Conservation (phyloP, 768 basidiomycete species). For the Mycena chlorophos region DNA sequence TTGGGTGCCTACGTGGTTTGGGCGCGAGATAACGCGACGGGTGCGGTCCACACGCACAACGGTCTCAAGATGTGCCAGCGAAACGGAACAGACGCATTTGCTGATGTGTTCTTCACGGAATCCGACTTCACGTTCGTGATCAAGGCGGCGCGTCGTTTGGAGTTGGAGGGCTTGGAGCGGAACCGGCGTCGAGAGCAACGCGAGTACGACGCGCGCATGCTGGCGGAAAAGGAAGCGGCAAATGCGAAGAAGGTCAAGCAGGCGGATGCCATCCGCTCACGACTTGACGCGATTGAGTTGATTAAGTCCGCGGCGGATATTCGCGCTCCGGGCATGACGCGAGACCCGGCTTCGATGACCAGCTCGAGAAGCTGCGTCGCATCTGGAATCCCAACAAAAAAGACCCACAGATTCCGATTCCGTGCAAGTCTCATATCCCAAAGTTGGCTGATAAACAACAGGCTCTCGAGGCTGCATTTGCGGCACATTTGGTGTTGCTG, state of each 20-base stretch:
- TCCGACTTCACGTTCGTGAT: slow-evolving; percentile 7
- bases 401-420: slow-evolving; percentile 1
- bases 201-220: slow-evolving; percentile 1
- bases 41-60: slow-evolving; percentile 6
- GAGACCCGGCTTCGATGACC: slow-evolving; percentile 5
- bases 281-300: slow-evolving; percentile 2
- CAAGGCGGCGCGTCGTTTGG: slow-evolving; percentile 1
- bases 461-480: slow-evolving; percentile 1
- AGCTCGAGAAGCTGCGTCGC: slow-evolving; percentile 8
- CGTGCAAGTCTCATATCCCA: not conserved
- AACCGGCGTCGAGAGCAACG: not conserved
- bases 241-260: slow-evolving; percentile 1
- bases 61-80: not conserved
- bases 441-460: not conserved
- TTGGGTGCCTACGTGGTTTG: slow-evolving; percentile 7
- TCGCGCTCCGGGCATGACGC: slow-evolving; percentile 1
- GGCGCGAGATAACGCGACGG: slow-evolving; percentile 1
- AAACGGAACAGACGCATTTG: slow-evolving; percentile 12
- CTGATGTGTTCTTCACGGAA: slow-evolving; percentile 3
- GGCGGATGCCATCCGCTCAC: not conserved
- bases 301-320: slow-evolving; percentile 7
- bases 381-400: slow-evolving; percentile 5
- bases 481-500: not conserved
- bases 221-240: not conserved
- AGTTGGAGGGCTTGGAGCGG: not conserved